phyloP scores from a whole-genome alignment of 78 protist genomes.

The Guillardia theta region DNA sequence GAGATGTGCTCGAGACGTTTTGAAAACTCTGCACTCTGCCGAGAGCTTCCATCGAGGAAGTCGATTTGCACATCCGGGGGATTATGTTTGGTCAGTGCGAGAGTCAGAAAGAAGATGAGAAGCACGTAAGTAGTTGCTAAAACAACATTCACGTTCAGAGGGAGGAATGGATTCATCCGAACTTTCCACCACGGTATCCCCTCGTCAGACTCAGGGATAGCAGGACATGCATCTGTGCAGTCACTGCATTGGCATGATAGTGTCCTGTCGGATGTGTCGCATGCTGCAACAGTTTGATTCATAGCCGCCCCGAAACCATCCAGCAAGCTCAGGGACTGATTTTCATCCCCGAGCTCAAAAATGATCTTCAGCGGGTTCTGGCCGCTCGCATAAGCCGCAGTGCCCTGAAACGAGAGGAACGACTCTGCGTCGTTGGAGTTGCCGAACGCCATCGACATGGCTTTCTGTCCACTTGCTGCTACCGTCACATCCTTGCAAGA shows the following conservation, averaged over 20 bases:
- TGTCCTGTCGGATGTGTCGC: background rate
- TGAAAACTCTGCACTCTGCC: no score
- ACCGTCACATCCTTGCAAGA: constrained; percentile 23
- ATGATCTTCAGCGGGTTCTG: background rate
- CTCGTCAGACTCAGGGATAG: no score
- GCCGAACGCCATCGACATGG: background rate
- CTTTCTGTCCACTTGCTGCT: background rate
- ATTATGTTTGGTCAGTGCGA: no score
- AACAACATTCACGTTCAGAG: background rate
- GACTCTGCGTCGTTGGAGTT: background rate
- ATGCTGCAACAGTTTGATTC: background rate
- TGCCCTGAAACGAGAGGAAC: background rate
- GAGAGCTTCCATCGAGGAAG: no score
- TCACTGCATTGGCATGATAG: background rate
- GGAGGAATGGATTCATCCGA: background rate
- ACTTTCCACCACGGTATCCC: no score
- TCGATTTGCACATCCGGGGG: no score
- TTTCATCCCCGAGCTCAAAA: background rate
- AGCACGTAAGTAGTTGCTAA: background rate
- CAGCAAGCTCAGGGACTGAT: no score
- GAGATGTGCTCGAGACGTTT: no score
- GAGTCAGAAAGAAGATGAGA: background rate
- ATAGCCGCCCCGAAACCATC: background rate
- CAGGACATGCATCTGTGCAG: background rate
- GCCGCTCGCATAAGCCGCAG: background rate